Base-by-base conservation (phyloP, 23 red algal species). In the Gracilaria vermiculophylla region DNA sequence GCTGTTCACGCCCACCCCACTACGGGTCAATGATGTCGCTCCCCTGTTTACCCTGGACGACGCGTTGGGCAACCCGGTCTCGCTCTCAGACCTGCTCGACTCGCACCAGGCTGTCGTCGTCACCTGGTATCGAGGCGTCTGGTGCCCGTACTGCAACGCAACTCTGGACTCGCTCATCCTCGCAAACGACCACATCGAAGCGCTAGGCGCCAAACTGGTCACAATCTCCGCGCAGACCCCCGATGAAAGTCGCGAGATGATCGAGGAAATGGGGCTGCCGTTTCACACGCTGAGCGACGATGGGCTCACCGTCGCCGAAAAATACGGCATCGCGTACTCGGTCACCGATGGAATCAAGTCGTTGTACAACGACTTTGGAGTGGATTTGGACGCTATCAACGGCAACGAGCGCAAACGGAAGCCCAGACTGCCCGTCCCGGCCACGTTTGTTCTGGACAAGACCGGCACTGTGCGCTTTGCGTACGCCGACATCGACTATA, bases 141-240 rank as follows among this genome's bases (percentile, higher is more conserved):
- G 80, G 80, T 83, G 80, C 58, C 80, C 80, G 34, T 83, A 83
- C 33, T 83, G 80, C 61, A 83, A 83, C 61, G 54, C 61, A 11
- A 53, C 80, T 9, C 80, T 83, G 1, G 43, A 62, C 19, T 58
- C 80, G 39, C 56, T 83, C 37, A 62, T 62, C 56, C n/a, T 50
- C 34, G 56, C 80, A 21, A 43, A 65, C 56, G 56, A 62, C 15
- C 37, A 83, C 35, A 66, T 83, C 56, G 61, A 83, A 29, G 41
- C 55, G 35, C 41, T 83, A 2, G 58, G 58, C 37, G 80, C 80
- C 37, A 66, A 45, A 23, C 61, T 83, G 58, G 80, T 83, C 19
- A 41, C 56, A 39, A 41, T 83, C 33, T 64, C 57, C 5, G 53
- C 80, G 9, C 53, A 83, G 39, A 83, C 80, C 13, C 80, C 80